Conservation (phyloP, 2,329 filamentous ascomycete genomes). For the Colletotrichum sp. region DNA sequence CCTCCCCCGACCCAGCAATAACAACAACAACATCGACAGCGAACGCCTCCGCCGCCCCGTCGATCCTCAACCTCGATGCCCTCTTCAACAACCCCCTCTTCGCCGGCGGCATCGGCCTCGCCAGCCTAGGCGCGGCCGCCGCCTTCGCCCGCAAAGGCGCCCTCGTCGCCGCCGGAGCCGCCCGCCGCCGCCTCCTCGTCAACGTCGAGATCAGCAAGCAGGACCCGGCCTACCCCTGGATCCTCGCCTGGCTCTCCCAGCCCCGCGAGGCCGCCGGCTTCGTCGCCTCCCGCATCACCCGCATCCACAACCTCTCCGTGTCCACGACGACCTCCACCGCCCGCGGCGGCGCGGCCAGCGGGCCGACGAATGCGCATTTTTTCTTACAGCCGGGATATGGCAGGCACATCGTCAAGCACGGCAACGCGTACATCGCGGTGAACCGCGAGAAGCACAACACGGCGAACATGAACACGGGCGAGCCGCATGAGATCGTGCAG, state of each 20-base stretch:
- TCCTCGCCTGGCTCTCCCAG: conserved; percentile 91
- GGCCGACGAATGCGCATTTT: conserved; percentile 78
- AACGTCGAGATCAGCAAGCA: conserved; percentile 95
- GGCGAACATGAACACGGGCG: conserved; percentile 80
- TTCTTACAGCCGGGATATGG: conserved; percentile 91
- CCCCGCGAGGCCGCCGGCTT: conserved; percentile 72
- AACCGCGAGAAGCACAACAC: conserved; percentile 86
- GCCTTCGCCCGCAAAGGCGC: conserved; percentile 81
- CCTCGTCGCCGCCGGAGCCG: conserved; percentile 72
- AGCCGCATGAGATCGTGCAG: conserved; percentile 93
- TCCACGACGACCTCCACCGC: conserved; percentile 63
- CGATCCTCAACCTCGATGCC: conserved; percentile 51
- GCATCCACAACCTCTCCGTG: conserved; percentile 65
- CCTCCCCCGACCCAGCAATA: neutral
- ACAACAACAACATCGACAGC: neutral
- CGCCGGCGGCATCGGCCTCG: conserved; percentile 84
- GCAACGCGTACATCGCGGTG: conserved; percentile 85
- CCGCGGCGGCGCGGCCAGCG: conserved; percentile 54
- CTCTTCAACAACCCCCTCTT: conserved; percentile 69
- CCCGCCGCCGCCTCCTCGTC: conserved; percentile 87
- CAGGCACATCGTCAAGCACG: conserved; percentile 84
- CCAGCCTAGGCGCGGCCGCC: conserved; percentile 81
- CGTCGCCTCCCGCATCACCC: conserved; percentile 61
- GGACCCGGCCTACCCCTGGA: conserved; percentile 92
- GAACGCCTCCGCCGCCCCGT: neutral